Base-by-base conservation (phyloP, 2,329 filamentous ascomycete genomes). In the Fusarium paranaense region DNA sequence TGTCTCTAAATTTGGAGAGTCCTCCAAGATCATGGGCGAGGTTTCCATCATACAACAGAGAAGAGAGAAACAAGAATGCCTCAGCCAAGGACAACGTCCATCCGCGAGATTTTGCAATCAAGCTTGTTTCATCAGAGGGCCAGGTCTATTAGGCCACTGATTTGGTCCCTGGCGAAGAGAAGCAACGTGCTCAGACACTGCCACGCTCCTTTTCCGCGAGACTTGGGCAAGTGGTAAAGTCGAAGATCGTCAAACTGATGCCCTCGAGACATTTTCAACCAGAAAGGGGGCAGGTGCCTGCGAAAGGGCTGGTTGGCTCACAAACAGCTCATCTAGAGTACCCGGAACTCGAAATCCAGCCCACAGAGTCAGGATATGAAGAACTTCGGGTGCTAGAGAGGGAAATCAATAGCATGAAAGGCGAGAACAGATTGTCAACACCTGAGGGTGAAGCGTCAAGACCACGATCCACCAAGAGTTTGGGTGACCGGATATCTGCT, bases 1-100 rank as follows among this genome's bases (percentile, higher is more conserved):
- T 13, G 20, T 69, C 42, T 40, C 45, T 38, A 20, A 71, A 56
- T 33, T 60, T 67, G 35, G 47, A 38, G 40, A 75, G 64, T 6
- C 78, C 78, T 32, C 80, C 81, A 6, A 72, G 70, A 16, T 78
- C 82, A 9, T 84, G 83, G 83, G 74, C 82, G 11, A 82, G 65
- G 32, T 83, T 79, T 62, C 77, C 81, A 20, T 82, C 82, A 4
- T 75, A 80, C 35, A 80, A 74, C 5, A 76, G 80, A 33, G 74
- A 76, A 32, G 76, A 80, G 61, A 78, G 80, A 40, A 80, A 76
- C 27, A 77, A 68, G 37, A 57, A 69, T 37, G 78, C 78, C 18
- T 62, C 68, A 11, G 35, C 52, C 16, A 67, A 63, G 27, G 81
- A 83, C 40, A 63, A 66, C 1, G 73, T 82, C n/a, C 75, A 63